Conservation (phyloP, 805 yeast species). For the Starmera amethionina region DNA sequence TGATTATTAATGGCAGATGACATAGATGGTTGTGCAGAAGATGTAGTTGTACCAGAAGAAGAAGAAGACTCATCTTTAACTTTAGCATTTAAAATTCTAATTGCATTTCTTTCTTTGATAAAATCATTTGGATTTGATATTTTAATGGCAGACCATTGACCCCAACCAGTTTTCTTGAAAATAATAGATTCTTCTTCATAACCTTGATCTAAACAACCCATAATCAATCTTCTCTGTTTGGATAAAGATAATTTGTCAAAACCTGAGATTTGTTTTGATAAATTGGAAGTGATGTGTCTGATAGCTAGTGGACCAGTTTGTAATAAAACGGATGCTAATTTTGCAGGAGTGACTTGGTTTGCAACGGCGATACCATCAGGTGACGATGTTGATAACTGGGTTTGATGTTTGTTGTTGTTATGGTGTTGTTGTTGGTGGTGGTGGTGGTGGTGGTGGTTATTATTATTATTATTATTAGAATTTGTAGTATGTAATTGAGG, state of each 20-base stretch:
- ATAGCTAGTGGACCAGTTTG: slow-evolving; percentile 84
- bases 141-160: slow-evolving; percentile 83
- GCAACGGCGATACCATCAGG: slow-evolving; percentile 89
- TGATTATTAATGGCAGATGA: slow-evolving; percentile 7
- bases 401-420: slow-evolving; percentile 12
- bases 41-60: background rate
- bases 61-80: slow-evolving; percentile 31
- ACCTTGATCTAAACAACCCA: slow-evolving; percentile 77
- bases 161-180: slow-evolving; percentile 96
- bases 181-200: slow-evolving; percentile 43
- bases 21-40: no score
- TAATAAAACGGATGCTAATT: slow-evolving; percentile 58
- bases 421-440: no score
- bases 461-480: no score
- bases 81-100: slow-evolving; percentile 27
- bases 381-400: slow-evolving; percentile 59
- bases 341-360: slow-evolving; percentile 68
- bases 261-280: slow-evolving; percentile 64
- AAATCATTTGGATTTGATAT: slow-evolving; percentile 25
- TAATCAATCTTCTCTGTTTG: slow-evolving; percentile 82
- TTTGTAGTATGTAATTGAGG: no score
- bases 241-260: slow-evolving; percentile 75
- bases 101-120: slow-evolving; percentile 30
- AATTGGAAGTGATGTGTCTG: slow-evolving; percentile 75
- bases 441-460: no score